Base-by-base conservation (phyloP, 78 protist species). In the Cavenderia fasciculata region DNA sequence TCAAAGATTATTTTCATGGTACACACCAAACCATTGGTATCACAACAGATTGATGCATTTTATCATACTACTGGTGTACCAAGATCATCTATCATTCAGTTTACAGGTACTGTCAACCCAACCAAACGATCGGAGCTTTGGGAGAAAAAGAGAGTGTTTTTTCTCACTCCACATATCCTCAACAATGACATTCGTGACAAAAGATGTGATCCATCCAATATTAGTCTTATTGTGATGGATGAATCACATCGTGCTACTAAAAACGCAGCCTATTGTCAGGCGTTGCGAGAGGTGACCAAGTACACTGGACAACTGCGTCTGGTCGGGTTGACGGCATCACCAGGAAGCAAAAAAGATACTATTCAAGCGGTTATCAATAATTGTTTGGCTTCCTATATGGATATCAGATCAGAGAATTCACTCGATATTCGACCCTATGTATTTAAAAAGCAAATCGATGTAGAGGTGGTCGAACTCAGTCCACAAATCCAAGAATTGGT, bases 241-340 rank as follows among this genome's bases (percentile, higher is more conserved):
- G 99, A 97, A 41, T 97, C 98, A 0, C 99, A 97, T 66, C 31
- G 59, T 2, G 99, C 98, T 0, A 59, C 21, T 12, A 96, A 97
- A 59, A 61, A 95, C 27, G 36, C 88, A n/a, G 95, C 97, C 0
- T 96, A 96, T 71, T 74, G 90, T 8, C 10, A 23, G 1, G 63
- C 90, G 4, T 40, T 96, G 6, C 79, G 43, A 18, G 4, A 23
- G 43, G n/a, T 93, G 19, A 61, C 84, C 0, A 23, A 27, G 18
- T 8, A 36, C 4, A 69, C 49, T 11, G 2, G 73, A 4, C 72
- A 59, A 10, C 96, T 97, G 38, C 89, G 99, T 16, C 70, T 98
- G 4, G 63, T 98, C 11, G 99, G 94, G 11, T 91, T 98, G 7
- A 66, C 98, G 1, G 99, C 99, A 2, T 97, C 99, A 27, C 99